Base-by-base conservation (phyloP, 2,329 filamentous ascomycete species). In the Alternaria novae-zelandiae region DNA sequence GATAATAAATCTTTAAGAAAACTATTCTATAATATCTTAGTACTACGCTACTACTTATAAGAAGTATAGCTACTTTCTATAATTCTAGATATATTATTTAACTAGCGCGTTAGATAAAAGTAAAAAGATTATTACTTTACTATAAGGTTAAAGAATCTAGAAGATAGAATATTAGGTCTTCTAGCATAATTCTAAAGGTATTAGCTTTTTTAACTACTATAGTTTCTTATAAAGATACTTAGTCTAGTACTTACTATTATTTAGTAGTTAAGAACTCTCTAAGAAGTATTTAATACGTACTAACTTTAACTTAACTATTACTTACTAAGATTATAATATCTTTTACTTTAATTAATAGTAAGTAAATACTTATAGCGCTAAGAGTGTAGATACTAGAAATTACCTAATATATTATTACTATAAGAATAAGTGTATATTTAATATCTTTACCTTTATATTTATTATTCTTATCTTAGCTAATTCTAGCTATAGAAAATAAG, bases 261-360 rank as follows among this genome's bases (percentile, higher is more conserved):
- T 66, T 36, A 61, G 54, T n/a, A 12, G 53, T 64, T 36, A 6
- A 20, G 49, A 26, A 46, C 5, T 15, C 5, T 51, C 11, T 28
- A 45, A 44, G 17, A 51, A 32, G 17, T 13, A 25, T 30, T 56
- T 5, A 9, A 54, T 47, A 64, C 45, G 17, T 54, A 66, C 66
- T 17, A 57, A 69, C 58, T 65, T 69, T 64, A 10, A 69, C 61
- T 51, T 45, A 5, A 15, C 67, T 15, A 62, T 63, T 13, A 12
- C 53, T 59, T 49, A 3, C 59, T 20, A 20, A 69, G 26, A 69
- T 49, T 9, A 46, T 65, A 15, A 69, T 50, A 30, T 69, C 59
- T 32, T 57, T 25, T 57, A 63, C 36, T 4, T 36, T 1, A 25
- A 69, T 50, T 10, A 17, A 60, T 49, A 64, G 26, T 20, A 47